These are phyloP conservation scores for Trichoderma gamsii DNA, from an alignment of 495 filamentous ascomycete genomes.

Conservation along the genomic window DNA sequence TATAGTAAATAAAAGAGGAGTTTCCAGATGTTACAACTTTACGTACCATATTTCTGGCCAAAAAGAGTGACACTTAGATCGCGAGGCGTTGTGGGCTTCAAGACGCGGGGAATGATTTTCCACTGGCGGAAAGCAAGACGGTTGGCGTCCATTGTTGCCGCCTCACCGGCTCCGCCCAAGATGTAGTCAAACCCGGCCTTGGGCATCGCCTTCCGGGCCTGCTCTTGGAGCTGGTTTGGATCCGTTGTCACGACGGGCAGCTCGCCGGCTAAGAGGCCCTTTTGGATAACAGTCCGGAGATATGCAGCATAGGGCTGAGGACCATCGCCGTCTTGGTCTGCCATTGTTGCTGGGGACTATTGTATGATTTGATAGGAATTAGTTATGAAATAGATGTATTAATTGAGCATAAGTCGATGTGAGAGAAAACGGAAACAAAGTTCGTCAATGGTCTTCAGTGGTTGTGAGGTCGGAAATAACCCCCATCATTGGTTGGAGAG, in stretches of 20 bases:
- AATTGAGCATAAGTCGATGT: too few relatives aligned
- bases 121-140: conserved; percentile 59
- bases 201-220: conserved; percentile 45
- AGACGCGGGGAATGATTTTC: conserved; percentile 49
- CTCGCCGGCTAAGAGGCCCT: conserved; percentile 41
- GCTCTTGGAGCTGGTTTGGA: conserved; percentile 52
- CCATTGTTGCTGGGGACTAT: conserved; percentile 14
- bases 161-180: conserved; percentile 58
- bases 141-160: conserved; percentile 60
- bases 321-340: conserved; percentile 31
- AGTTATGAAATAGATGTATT: too few relatives aligned
- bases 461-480: too few relatives aligned
- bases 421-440: too few relatives aligned
- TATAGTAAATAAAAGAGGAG: not conserved
- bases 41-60: conserved; percentile 40
- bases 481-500: too few relatives aligned
- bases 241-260: conserved; percentile 54
- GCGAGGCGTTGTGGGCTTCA: conserved; percentile 35
- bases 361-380: not conserved
- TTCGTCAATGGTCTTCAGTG: too few relatives aligned
- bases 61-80: conserved; percentile 53
- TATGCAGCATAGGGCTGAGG: conserved; percentile 31
- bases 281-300: conserved; percentile 44
- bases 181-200: conserved; percentile 54
- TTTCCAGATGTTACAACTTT: not conserved